Base-by-base conservation (phyloP, 345 rosid species). In the Psidium friedrichsthalianum region DNA sequence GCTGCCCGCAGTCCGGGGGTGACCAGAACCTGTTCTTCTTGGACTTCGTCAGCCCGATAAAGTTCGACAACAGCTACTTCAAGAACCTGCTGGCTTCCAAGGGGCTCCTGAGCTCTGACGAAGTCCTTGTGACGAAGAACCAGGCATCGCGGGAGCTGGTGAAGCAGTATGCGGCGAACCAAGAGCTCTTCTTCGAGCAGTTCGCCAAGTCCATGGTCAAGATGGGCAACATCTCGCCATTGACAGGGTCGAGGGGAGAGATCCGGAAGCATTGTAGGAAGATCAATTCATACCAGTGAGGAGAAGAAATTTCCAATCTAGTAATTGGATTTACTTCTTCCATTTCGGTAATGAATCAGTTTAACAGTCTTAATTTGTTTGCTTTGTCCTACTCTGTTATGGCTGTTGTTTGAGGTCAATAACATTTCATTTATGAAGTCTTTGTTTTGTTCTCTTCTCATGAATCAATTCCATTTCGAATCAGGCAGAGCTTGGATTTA, bases 151-250 rank as follows among this genome's bases (percentile, higher is more conserved):
- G 88, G 93, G 94, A 91, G 82, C 85, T 97, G 42, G 99, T 95
- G 85, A 92, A 93, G 94, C 86, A 89, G 86, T 97, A 94, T 56
- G 98, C 98, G 8, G 87, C 90, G 86, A 88, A 92, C 87, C 91
- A 92, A 74, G 89, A 83, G 86, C 91, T 92, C 51, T 95, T 97
- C 92, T 92, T 95, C 22, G 42, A 91, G 90, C 98, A 97, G 82
- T 97, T 95, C 84, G 95, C 94, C 40, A 89, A 91, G 89, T 95
- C 99, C 9, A 97, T 97, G 96, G 84, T 97, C 84, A 95, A 91
- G 91, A 95, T 97, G 99, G 97, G 97, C 55, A 94, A 92, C 83
- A 92, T 97, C 85, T 89, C 99, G 84, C 99, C 99, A 20, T 56
- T 95, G 91, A 97, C 96, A 0, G 97, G 98, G 44, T 88, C 88